Evolutionary conservation across 371 early-diverging fungal genomes (phyloP).

Genomic region (Mortierella sp.): DNA sequence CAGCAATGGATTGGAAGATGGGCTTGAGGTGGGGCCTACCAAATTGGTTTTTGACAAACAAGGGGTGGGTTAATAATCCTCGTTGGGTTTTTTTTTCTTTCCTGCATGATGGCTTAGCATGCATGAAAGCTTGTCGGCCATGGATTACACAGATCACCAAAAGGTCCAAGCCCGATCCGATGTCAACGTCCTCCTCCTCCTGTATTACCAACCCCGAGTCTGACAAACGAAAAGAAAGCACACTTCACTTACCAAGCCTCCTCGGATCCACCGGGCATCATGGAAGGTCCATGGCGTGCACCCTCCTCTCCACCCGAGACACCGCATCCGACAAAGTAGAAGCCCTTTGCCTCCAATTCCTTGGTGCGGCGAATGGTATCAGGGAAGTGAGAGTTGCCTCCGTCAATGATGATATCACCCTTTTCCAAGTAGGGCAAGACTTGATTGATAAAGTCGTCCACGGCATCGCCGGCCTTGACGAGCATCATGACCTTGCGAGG

Average conservation of each 20-base stretch:
- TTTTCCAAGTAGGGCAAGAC: constrained; percentile 85
- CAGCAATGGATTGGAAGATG: constrained; percentile 96
- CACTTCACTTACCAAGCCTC: constrained; percentile 81
- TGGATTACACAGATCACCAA: too few species aligned
- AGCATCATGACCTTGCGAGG: constrained; percentile 97
- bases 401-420: constrained; percentile 99
- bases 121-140: too few species aligned
- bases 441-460: constrained; percentile 95
- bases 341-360: constrained; percentile 87
- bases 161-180: too few species aligned
- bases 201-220: too few species aligned
- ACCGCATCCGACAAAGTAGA: constrained; percentile 97
- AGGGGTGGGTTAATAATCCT: too few species aligned
- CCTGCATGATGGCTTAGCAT: too few species aligned
- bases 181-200: too few species aligned
- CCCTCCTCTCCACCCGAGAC: constrained; percentile 99
- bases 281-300: constrained; percentile 97
- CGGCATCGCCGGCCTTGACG: constrained; percentile 97
- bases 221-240: too few species aligned
- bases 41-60: too few species aligned
- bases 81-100: too few species aligned
- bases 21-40: constrained; percentile 83
- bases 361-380: constrained; percentile 94
- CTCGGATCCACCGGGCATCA: constrained; percentile 98
- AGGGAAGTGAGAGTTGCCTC: constrained; percentile 99